phyloP scores from a whole-genome alignment of 129 eudicot genomes.

The Centella asiatica region DNA sequence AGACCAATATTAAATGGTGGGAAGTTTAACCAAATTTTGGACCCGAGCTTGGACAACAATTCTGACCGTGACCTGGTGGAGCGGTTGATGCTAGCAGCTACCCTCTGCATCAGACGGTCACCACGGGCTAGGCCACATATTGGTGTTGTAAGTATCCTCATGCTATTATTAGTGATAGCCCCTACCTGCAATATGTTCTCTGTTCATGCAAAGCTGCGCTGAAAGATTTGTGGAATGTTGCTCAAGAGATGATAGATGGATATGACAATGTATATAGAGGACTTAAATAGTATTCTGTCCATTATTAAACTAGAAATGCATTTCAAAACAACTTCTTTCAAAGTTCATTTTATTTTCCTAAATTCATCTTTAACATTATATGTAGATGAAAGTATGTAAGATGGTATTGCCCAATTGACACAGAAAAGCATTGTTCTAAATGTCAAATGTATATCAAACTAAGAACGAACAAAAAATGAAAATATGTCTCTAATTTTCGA shows the following conservation, averaged over 20 bases:
- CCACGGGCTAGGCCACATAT: slow-evolving; percentile 93
- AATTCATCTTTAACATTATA: no score
- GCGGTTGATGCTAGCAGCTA: slow-evolving; percentile 82
- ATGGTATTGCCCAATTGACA: no score
- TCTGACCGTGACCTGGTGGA: slow-evolving; percentile 66
- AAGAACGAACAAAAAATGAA: no score
- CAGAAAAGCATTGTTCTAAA: no score
- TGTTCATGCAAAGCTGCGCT: background rate
- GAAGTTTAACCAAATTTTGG: slow-evolving; percentile 52
- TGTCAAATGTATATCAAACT: no score
- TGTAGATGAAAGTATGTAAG: no score
- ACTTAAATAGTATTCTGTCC: background rate
- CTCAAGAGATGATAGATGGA: background rate
- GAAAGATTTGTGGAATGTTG: background rate
- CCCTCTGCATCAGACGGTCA: slow-evolving; percentile 82
- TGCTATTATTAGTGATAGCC: background rate
- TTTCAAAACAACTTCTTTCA: no score
- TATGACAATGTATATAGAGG: background rate
- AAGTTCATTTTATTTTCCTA: no score
- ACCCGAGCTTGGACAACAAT: slow-evolving; percentile 44
- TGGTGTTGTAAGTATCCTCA: slow-evolving; percentile 50
- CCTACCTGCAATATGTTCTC: background rate
- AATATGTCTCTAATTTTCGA: no score
- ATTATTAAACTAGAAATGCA: no score
- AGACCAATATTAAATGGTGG: slow-evolving; percentile 70